phyloP scores from a whole-genome alignment of 192 early-diverging fungal species.

The Pilaira anomala region DNA sequence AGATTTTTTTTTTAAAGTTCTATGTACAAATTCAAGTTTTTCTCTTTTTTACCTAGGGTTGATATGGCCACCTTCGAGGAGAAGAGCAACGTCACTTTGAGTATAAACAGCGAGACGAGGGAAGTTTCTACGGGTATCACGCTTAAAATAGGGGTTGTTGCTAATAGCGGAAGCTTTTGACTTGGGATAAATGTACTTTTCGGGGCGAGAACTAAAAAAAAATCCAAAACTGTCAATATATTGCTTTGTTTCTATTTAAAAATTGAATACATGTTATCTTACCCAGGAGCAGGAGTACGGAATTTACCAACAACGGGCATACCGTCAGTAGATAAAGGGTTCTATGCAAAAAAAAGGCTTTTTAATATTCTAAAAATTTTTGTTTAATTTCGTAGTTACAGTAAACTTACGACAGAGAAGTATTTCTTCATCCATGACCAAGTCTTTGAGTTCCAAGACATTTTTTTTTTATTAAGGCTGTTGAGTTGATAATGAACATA shows the following conservation, averaged over 20 bases:
- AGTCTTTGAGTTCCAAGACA: slow-evolving; percentile 37
- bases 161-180: slow-evolving; percentile 63
- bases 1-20: neutral
- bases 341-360: slow-evolving; percentile 32
- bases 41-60: slow-evolving; percentile 28
- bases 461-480: neutral
- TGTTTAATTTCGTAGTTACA: neutral
- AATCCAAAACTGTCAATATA: slow-evolving; percentile 17
- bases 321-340: slow-evolving; percentile 61
- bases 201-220: slow-evolving; percentile 47
- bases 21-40: neutral
- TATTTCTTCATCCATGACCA: slow-evolving; percentile 45
- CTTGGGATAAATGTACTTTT: slow-evolving; percentile 49
- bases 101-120: slow-evolving; percentile 83
- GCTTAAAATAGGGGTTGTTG: slow-evolving; percentile 87
- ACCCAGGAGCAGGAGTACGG: slow-evolving; percentile 66
- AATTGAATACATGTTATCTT: slow-evolving; percentile 23
- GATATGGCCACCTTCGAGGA: slow-evolving; percentile 45
- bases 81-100: slow-evolving; percentile 68
- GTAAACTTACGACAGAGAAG: slow-evolving; percentile 40
- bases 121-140: slow-evolving; percentile 89
- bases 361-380: neutral
- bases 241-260: neutral
- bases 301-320: slow-evolving; percentile 65
- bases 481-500: no score